Conservation (phyloP, 176 grass and related monocot species). For the Aegilops sharonensis region DNA sequence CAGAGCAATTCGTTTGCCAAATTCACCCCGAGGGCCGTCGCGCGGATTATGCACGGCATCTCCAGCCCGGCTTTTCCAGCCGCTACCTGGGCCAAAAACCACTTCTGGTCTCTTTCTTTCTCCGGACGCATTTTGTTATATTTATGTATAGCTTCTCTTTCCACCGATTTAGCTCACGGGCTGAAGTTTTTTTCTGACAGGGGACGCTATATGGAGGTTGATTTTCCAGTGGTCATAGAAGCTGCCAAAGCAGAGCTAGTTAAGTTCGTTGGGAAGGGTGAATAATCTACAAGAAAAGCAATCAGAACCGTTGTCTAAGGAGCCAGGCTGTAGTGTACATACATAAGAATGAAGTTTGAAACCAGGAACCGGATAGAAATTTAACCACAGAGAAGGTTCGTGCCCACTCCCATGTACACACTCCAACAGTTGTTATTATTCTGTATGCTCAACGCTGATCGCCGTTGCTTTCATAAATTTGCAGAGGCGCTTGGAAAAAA, state of each 20-base stretch:
- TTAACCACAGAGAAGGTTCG: slow-evolving; percentile 1
- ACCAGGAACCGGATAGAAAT: background rate
- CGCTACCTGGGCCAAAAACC: slow-evolving; percentile 75
- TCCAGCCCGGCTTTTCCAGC: slow-evolving; percentile 80
- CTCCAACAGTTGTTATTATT: background rate
- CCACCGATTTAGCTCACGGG: background rate
- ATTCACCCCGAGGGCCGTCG: slow-evolving; percentile 86
- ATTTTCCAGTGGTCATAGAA: slow-evolving; percentile 90
- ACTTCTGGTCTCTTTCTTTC: slow-evolving; percentile 61
- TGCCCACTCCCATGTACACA: background rate
- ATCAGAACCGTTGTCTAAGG: background rate
- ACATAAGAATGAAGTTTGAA: background rate
- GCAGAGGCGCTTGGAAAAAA: background rate
- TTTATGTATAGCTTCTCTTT: background rate
- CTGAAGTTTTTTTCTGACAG: slow-evolving; percentile 32
- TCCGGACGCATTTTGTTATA: background rate
- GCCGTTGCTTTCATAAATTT: background rate
- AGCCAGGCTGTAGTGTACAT: background rate
- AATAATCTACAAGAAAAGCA: slow-evolving; percentile 6
- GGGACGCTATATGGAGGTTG: slow-evolving; percentile 81
- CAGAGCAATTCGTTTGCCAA: slow-evolving; percentile 79
- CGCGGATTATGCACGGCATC: slow-evolving; percentile 93
- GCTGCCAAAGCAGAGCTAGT: slow-evolving; percentile 82
- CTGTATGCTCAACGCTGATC: background rate
- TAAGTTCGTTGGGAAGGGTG: slow-evolving; percentile 64